phyloP scores from a whole-genome alignment of 176 grass and related monocot genomes.

The Puya raimondii region DNA sequence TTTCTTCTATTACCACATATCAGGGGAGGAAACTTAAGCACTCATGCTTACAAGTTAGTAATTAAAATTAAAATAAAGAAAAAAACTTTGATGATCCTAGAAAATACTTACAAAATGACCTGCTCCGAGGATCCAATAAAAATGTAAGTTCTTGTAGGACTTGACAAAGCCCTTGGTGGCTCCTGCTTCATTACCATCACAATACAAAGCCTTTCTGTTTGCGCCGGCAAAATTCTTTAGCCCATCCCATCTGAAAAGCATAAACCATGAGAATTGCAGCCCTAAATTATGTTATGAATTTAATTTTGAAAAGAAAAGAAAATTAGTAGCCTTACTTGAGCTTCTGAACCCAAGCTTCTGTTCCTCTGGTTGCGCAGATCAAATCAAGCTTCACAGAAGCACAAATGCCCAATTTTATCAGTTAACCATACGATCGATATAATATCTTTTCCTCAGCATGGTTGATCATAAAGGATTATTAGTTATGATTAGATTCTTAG shows the following conservation, averaged over 20 bases:
- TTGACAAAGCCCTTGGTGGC: slow-evolving; percentile 66
- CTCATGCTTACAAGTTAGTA: too few relatives aligned
- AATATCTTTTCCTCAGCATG: too few relatives aligned
- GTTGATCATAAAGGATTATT: too few relatives aligned
- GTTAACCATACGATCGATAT: too few relatives aligned
- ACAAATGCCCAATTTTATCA: neutral
- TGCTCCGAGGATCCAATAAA: slow-evolving; percentile 81
- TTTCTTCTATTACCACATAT: too few relatives aligned
- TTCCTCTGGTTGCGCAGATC: slow-evolving; percentile 80
- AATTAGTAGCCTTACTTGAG: slow-evolving; percentile 36
- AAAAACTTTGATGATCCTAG: neutral
- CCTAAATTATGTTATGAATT: neutral
- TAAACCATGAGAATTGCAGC: neutral
- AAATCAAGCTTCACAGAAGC: slow-evolving; percentile 47
- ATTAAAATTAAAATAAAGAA: neutral
- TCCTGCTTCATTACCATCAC: slow-evolving; percentile 19
- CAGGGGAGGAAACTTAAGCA: too few relatives aligned
- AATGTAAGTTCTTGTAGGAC: slow-evolving; percentile 71
- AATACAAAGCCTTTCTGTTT: slow-evolving; percentile 44
- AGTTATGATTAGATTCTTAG: too few relatives aligned
- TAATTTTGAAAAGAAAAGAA: neutral
- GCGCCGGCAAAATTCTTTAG: slow-evolving; percentile 39
- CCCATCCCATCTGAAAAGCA: slow-evolving; percentile 54
- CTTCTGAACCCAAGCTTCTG: slow-evolving; percentile 64
- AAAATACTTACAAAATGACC: slow-evolving; percentile 75